Evolutionary conservation across 1,284 basidiomycete species (phyloP), one percentile per base, ranked within the genome.

Genomic region (Meira miltonrushii): DNA sequence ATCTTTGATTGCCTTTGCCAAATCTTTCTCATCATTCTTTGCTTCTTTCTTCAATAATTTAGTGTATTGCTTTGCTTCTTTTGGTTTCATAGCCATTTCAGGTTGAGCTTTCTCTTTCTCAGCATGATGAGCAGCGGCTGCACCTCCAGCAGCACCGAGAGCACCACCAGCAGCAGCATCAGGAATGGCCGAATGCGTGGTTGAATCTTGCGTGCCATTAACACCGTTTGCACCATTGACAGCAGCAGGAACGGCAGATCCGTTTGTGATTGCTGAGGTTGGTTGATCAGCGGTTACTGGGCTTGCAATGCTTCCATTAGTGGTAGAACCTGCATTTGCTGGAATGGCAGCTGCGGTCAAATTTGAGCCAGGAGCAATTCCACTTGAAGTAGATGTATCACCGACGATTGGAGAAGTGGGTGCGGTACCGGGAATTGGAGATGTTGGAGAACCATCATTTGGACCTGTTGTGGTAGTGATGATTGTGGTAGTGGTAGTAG

Each of bases 31-130:
- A 55, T 73, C 69, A 59, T 62, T 60, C 66, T 73, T 73, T 51
- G 71, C 69, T 58, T 73, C 71, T 37, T 58, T 69, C 59, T 68
- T 66, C 58, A 68, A 67, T 54, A 73, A 63, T 63, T 73, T 73
- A 60, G 69, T 66, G 64, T 70, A 65, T 67, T 71, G 71, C 65
- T 73, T 73, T 47, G 64, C 44, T 33, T 56, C 55, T 43, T 56
- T 56, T 23, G 28, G 8, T 3, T 19, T 46, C 44, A 47, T 56
- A 9, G 25, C 25, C 11, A 39, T 33, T 25, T 15, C 15, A 23
- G 25, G n/a, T 12, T 38, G 17, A 21, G 54, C 15, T 2, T 19
- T 39, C 15, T 40, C 53, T n/a, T 40, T 9, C 2, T 43, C 21
- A 11, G 33, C 11, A 10, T 53, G 21, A 40, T 41, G 12, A 11